These are phyloP conservation scores for Penicillium hordei DNA, from an alignment of 2,329 filamentous ascomycete genomes.

Conservation along the genomic window DNA sequence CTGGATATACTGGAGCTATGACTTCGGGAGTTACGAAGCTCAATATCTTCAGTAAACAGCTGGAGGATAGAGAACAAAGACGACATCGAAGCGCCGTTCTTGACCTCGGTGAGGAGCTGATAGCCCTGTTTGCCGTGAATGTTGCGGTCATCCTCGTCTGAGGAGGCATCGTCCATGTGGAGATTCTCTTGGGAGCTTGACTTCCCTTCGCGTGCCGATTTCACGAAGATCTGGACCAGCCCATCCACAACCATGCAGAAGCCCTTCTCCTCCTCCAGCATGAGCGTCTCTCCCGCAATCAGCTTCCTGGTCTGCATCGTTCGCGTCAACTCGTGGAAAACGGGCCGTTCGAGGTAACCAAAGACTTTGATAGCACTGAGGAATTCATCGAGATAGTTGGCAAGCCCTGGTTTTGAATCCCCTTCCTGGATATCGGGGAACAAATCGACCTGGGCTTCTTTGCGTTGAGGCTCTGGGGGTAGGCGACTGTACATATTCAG, in stretches of 20 bases:
- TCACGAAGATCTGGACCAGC: constrained; percentile 95
- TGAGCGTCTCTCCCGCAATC: constrained; percentile 90
- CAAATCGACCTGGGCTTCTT: constrained; percentile 91
- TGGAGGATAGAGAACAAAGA: constrained; percentile 97
- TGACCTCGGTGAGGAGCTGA: constrained; percentile 92
- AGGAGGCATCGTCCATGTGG: constrained; percentile 50
- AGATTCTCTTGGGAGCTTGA: constrained; percentile 42
- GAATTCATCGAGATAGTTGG: constrained; percentile 98
- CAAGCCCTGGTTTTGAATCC: constrained; percentile 82
- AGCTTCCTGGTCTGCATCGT: constrained; percentile 98
- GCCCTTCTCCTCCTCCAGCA: constrained; percentile 95
- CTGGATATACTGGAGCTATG: constrained; percentile 41
- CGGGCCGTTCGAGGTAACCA: constrained; percentile 90
- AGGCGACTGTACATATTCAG: constrained; percentile 95
- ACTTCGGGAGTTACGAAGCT: constrained; percentile 68
- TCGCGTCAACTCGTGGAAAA: constrained; percentile 94
- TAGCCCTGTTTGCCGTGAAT: constrained; percentile 74
- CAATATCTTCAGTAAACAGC: constrained; percentile 92
- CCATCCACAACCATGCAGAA: constrained; percentile 98
- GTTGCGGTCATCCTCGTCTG: constrained; percentile 67
- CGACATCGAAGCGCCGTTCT: constrained; percentile 97
- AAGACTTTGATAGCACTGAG: constrained; percentile 98
- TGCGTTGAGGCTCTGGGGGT: constrained; percentile 89
- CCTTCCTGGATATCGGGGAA: constrained; percentile 92
- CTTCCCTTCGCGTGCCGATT: constrained; percentile 63